Evolutionary conservation across 164 flowering plant species (phyloP).

Genomic region (Vitis riparia): DNA sequence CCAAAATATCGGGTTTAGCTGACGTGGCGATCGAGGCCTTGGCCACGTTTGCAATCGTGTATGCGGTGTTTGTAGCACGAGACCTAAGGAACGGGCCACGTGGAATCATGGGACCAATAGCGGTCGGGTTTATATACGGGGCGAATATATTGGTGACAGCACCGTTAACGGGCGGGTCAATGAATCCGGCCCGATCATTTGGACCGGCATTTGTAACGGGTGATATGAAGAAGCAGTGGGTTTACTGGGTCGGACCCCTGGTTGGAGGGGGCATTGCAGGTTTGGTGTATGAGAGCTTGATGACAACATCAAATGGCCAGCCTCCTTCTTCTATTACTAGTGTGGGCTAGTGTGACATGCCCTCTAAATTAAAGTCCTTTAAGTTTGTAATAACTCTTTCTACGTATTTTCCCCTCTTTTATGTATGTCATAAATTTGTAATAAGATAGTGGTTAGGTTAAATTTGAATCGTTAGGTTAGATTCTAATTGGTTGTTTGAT

Average conservation of each 20-base stretch:
- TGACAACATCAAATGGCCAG: neutral
- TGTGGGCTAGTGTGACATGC: too few species aligned
- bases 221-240: conserved; percentile 21
- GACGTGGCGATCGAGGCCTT: conserved; percentile 17
- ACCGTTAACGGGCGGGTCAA: conserved; percentile 31
- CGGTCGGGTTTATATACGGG: conserved; percentile 25
- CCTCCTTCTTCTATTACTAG: neutral
- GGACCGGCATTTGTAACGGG: conserved; percentile 24
- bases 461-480: too few species aligned
- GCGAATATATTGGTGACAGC: conserved; percentile 21
- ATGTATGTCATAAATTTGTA: too few species aligned
- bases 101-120: conserved; percentile 18
- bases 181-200: conserved; percentile 34
- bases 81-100: conserved; percentile 16
- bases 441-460: too few species aligned
- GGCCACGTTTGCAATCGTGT: conserved; percentile 22
- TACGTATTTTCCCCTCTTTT: too few species aligned
- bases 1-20: conserved; percentile 14
- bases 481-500: too few species aligned
- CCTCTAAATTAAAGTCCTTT: too few species aligned
- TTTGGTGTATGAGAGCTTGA: conserved; percentile 10
- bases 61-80: conserved; percentile 17
- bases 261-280: conserved; percentile 21
- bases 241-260: conserved; percentile 26
- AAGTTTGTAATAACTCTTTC: too few species aligned